Evolutionary conservation across 345 rosid species (phyloP).

Genomic region (Populus euphratica): DNA sequence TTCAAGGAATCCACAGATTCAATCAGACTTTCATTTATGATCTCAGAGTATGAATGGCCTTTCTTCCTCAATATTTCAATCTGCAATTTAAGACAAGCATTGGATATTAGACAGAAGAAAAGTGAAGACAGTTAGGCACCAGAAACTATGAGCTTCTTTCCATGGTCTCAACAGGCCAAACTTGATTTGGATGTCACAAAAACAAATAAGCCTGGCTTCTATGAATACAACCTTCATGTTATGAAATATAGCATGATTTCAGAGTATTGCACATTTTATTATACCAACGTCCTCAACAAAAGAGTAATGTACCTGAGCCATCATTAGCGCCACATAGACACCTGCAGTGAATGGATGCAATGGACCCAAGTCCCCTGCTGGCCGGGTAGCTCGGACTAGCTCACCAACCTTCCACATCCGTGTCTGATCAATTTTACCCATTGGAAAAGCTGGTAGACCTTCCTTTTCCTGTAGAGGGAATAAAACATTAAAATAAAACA

Average conservation of each 20-base stretch:
- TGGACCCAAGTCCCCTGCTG: constrained; percentile 79
- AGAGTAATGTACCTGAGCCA: constrained; percentile 69
- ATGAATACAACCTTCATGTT: background rate
- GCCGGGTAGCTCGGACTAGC: constrained; percentile 59
- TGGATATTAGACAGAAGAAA: background rate
- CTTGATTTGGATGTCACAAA: background rate
- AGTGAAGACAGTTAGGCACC: background rate
- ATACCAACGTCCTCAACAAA: background rate
- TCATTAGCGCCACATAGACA: constrained; percentile 86
- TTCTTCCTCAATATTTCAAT: constrained; percentile 89
- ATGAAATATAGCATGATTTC: background rate
- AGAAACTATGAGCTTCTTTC: background rate
- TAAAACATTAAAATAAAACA: background rate
- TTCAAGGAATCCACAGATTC: constrained; percentile 90
- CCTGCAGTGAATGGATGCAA: constrained; percentile 81
- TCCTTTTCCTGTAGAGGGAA: constrained; percentile 66
- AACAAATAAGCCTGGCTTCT: background rate
- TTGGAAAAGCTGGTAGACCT: constrained; percentile 92
- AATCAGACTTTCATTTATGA: constrained; percentile 86
- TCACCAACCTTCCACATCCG: constrained; percentile 97
- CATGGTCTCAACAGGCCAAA: background rate
- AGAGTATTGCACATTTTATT: background rate
- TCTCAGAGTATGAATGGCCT: constrained; percentile 93
- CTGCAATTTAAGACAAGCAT: constrained; percentile 35
- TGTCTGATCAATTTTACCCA: constrained; percentile 95